phyloP scores from a whole-genome alignment of 306 rosid species.

The Lathyrus aphaca region DNA sequence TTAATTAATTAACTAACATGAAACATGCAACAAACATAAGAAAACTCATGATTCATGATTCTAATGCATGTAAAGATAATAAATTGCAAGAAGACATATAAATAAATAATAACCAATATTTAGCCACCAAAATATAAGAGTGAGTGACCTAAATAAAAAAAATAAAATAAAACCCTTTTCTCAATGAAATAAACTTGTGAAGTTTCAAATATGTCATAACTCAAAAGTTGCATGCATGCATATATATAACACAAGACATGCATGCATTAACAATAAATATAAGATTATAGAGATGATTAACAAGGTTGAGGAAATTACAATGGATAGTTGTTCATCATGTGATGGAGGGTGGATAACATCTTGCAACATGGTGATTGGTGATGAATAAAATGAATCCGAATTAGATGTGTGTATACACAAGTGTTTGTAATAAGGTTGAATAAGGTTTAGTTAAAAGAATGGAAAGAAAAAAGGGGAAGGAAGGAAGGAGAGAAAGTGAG shows the following conservation, averaged over 20 bases:
- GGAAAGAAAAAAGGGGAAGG: slow-evolving; percentile 27
- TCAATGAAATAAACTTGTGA: not conserved
- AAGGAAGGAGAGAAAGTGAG: slow-evolving; percentile 17
- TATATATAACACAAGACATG: slow-evolving; percentile 18
- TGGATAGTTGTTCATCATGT: slow-evolving; percentile 49
- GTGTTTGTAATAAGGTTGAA: slow-evolving; percentile 10
- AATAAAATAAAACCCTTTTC: not conserved
- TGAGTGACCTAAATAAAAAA: not conserved
- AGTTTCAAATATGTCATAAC: no score
- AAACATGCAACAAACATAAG: slow-evolving; percentile 40
- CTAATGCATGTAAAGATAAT: slow-evolving; percentile 19
- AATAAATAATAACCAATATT: not conserved
- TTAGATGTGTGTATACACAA: no score
- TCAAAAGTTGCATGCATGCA: slow-evolving; percentile 29
- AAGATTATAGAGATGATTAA: slow-evolving; percentile 7
- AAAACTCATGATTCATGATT: slow-evolving; percentile 20
- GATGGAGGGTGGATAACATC: slow-evolving; percentile 60
- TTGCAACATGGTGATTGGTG: slow-evolving; percentile 65
- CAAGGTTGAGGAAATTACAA: slow-evolving; percentile 49
- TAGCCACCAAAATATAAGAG: not conserved
- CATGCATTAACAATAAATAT: slow-evolving; percentile 23
- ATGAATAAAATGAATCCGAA: no score
- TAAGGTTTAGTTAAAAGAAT: slow-evolving; percentile 30
- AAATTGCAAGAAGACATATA: slow-evolving; percentile 8
- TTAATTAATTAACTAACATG: slow-evolving; percentile 5